Percentiles rank a stretch among this genome's conserved stretches.
These are phyloP conservation scores for Begonia masoniana DNA, from an alignment of 306 rosid species.

Conservation along the genomic window DNA sequence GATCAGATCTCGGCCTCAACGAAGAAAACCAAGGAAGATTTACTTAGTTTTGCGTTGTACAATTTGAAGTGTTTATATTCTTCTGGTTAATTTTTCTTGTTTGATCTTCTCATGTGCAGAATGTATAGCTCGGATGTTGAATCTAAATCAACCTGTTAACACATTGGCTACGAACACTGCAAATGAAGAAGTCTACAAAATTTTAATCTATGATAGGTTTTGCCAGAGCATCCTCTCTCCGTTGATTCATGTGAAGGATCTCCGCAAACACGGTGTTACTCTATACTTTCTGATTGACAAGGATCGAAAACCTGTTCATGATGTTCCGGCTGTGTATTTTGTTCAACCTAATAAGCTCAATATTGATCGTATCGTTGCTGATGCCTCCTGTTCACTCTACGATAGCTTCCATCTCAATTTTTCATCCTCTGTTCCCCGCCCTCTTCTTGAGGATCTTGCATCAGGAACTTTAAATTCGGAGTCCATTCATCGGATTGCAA, in stretches of 20 bases:
- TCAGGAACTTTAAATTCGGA: conserved; percentile 62
- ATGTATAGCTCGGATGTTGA: conserved; percentile 80
- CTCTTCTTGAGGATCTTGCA: conserved; percentile 86
- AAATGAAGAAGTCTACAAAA: conserved; percentile 88
- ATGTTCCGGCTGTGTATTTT: conserved; percentile 88
- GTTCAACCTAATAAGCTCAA: conserved; percentile 61
- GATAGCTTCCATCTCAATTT: conserved; percentile 70
- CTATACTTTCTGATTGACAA: conserved; percentile 78
- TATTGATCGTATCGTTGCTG: conserved; percentile 59
- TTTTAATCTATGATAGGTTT: conserved; percentile 70
- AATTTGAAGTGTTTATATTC: too few species aligned
- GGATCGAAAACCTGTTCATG: conserved; percentile 81
- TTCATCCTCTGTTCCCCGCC: conserved; percentile 76
- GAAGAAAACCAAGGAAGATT: conserved; percentile 1
- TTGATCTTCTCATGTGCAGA: conserved; percentile 31
- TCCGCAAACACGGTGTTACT: conserved; percentile 91
- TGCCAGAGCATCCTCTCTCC: conserved; percentile 89
- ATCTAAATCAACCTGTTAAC: conserved; percentile 78
- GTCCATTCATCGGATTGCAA: conserved; percentile 53
- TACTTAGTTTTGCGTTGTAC: background rate
- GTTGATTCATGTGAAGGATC: conserved; percentile 78
- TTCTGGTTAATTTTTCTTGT: too few species aligned
- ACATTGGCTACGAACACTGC: conserved; percentile 38
- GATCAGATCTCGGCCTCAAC: conserved; percentile 9
- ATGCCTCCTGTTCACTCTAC: conserved; percentile 57